These are phyloP conservation scores for Epichloe baconii DNA, from an alignment of 2,329 filamentous ascomycete species.

Conservation along the genomic window DNA sequence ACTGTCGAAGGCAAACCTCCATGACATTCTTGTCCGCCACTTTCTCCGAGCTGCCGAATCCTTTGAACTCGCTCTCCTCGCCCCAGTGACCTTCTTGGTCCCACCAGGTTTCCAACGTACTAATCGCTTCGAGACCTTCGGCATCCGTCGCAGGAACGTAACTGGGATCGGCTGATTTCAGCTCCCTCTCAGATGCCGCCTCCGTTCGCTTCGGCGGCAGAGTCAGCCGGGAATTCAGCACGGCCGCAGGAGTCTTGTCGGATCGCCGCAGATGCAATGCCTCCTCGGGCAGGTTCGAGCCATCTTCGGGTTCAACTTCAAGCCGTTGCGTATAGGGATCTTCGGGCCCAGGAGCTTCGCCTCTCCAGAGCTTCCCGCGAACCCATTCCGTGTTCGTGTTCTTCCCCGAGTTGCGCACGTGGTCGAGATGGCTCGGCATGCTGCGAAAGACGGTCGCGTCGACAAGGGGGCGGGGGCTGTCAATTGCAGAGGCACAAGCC, in stretches of 20 bases:
- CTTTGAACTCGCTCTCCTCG: conserved; percentile 27
- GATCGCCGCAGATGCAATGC: conserved; percentile 11
- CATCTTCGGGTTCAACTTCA: conserved; percentile 15
- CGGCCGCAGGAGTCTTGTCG: conserved; percentile 13
- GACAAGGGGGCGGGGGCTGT: conserved; percentile 11
- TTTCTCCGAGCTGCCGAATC: conserved; percentile 28
- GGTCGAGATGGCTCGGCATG: conserved; percentile 21
- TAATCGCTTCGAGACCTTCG: conserved; percentile 33
- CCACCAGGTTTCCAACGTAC: conserved; percentile 39
- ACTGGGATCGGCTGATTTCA: conserved; percentile 16
- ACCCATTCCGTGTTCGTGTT: conserved; percentile 26
- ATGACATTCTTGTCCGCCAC: conserved; percentile 31
- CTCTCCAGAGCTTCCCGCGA: conserved; percentile 27
- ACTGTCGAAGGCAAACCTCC: conserved; percentile 35
- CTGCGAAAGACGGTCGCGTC: conserved; percentile 15
- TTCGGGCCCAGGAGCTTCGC: conserved; percentile 23
- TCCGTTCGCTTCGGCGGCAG: conserved; percentile 22
- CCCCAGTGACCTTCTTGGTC: conserved; percentile 39
- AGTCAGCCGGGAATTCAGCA: conserved; percentile 18
- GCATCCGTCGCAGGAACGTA: conserved; percentile 36
- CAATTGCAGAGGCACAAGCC: conserved; percentile 19
- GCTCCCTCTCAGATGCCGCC: conserved; percentile 19
- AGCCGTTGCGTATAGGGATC: conserved; percentile 25
- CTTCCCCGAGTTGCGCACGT: conserved; percentile 17
- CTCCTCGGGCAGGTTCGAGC: conserved; percentile 19